Percentiles rank a stretch among this genome's conserved stretches.
Conservation (phyloP, 2,329 filamentous ascomycete species). For the Colletotrichum sublineola region DNA sequence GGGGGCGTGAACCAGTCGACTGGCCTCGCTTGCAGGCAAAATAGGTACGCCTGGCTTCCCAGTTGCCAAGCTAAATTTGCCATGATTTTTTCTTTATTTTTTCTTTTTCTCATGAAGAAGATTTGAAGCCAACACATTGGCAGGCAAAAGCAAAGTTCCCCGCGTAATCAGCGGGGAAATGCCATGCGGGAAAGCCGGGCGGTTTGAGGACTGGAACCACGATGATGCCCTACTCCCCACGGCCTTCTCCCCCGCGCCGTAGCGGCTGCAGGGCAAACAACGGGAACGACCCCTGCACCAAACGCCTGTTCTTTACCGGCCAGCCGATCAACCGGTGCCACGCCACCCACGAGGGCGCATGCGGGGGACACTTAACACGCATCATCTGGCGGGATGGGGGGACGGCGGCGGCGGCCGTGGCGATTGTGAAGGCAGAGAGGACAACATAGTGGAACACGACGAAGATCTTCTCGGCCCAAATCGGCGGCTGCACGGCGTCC, state of each 20-base stretch:
- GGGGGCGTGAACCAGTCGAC: neutral
- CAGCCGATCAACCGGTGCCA: conserved; percentile 33
- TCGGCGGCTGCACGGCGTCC: too few relatives aligned
- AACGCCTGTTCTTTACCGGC: conserved; percentile 16
- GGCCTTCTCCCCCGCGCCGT: neutral
- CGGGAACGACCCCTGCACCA: neutral
- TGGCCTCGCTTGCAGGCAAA: neutral
- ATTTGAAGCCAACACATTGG: neutral
- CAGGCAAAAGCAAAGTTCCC: neutral
- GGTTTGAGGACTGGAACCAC: too few relatives aligned
- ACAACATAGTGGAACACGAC: neutral
- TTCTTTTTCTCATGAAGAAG: neutral
- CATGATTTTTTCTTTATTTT: neutral
- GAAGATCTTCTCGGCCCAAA: neutral
- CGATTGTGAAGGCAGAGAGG: neutral
- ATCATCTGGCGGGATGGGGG: conserved; percentile 11
- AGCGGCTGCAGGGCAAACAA: neutral
- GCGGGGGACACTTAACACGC: conserved; percentile 2
- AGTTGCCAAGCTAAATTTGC: neutral
- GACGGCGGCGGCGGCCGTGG: neutral
- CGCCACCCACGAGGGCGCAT: conserved; percentile 4
- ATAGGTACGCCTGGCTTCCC: neutral
- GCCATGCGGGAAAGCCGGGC: neutral
- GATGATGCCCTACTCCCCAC: too few relatives aligned
- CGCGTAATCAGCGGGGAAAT: neutral